Evolutionary conservation across 768 basidiomycete species (phyloP).

Genomic region (Candolleomyces efflorescens): DNA sequence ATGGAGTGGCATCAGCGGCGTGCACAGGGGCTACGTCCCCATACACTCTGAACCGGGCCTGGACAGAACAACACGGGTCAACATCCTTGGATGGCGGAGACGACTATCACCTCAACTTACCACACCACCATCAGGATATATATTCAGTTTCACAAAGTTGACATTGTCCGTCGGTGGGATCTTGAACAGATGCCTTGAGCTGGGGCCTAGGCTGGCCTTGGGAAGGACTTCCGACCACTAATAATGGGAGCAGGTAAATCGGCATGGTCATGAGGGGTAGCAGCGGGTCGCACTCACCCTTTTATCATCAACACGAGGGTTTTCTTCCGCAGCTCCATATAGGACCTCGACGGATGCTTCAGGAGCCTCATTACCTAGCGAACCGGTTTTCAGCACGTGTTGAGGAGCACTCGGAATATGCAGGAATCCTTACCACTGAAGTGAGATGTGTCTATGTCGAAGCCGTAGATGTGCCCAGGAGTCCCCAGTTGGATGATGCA

Average conservation of each 20-base stretch:
- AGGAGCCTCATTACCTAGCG: conserved; percentile 83
- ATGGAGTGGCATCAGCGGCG: conserved; percentile 43
- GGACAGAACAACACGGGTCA: conserved; percentile 10
- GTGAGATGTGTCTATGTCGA: conserved; percentile 94
- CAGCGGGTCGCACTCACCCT: conserved; percentile 38
- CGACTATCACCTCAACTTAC: conserved; percentile 46
- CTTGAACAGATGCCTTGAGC: conserved; percentile 84
- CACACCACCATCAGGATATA: conserved; percentile 98
- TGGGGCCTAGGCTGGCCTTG: conserved; percentile 71
- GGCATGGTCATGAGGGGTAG: conserved; percentile 9
- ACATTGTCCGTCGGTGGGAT: conserved; percentile 47
- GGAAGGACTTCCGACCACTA: conserved; percentile 86
- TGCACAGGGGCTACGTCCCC: conserved; percentile 69
- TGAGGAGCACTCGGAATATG: not conserved
- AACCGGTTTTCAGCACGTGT: conserved; percentile 7
- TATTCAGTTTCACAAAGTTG: conserved; percentile 87
- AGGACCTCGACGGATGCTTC: conserved; percentile 70
- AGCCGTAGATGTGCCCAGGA: conserved; percentile 66
- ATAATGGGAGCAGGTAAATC: not conserved
- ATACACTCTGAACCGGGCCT: conserved; percentile 94
- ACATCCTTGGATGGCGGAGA: conserved; percentile 7
- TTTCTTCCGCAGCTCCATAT: conserved; percentile 36
- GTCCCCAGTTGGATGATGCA: conserved; percentile 88
- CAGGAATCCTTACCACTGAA: conserved; percentile 67
- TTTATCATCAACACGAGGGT: conserved; percentile 43